Conservation (phyloP, 805 yeast species). For the Ogataea pignaliae region DNA sequence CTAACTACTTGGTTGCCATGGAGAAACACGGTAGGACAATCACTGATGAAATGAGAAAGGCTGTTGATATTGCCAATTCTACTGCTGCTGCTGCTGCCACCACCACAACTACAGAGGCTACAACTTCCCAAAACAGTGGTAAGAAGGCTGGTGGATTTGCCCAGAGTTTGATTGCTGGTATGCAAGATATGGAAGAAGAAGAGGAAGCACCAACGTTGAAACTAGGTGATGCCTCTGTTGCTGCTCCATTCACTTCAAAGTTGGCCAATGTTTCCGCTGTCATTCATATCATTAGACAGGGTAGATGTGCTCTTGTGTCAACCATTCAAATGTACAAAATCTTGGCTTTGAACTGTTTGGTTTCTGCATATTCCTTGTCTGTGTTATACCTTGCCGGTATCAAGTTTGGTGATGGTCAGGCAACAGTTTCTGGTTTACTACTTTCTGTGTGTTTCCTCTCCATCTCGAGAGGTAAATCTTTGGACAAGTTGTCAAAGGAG, state of each 20-base stretch:
- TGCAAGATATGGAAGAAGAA: constrained; percentile 51
- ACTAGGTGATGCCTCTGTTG: constrained; percentile 97
- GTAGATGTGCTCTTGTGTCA: constrained; percentile 95
- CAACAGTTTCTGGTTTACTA: constrained; percentile 92
- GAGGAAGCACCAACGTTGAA: constrained; percentile 90
- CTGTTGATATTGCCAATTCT: constrained; percentile 49
- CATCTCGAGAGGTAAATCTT: constrained; percentile 88
- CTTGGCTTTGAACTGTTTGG: constrained; percentile 92
- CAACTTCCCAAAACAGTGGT: constrained; percentile 26
- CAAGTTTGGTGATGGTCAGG: constrained; percentile 96
- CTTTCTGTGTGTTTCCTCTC: constrained; percentile 92
- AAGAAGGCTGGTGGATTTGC: constrained; percentile 42
- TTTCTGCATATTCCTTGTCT: constrained; percentile 92
- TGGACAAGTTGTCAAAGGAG: constrained; percentile 82
- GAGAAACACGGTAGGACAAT: constrained; percentile 79
- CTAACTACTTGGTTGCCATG: constrained; percentile 79
- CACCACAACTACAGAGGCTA: constrained; percentile 26
- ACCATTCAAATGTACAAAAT: constrained; percentile 99
- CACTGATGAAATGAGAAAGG: constrained; percentile 64
- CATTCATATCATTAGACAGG: constrained; percentile 91
- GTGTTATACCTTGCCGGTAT: constrained; percentile 95
- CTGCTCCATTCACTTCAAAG: constrained; percentile 97
- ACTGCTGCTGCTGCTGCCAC: constrained; percentile 1
- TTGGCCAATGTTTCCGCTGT: constrained; percentile 89
- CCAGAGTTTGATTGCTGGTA: constrained; percentile 55